Evolutionary conservation across 2,329 filamentous ascomycete species (phyloP), one percentile per base, ranked within the genome.

Genomic region (Diaporthe sp.): DNA sequence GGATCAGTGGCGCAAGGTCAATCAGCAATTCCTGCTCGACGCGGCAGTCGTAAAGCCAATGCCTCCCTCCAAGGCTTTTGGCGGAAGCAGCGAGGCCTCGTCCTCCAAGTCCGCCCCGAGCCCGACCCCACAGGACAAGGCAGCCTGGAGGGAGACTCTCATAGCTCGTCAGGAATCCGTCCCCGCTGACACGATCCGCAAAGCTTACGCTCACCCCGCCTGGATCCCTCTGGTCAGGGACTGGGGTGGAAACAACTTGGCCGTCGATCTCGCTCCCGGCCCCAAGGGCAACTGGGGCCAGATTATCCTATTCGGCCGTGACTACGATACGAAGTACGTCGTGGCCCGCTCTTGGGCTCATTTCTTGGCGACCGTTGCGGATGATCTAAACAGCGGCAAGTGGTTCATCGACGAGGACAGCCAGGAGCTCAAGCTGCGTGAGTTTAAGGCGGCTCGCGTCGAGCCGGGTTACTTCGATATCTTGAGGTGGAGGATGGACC

Each of bases 251-350:
- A 99, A 99, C 90, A 97, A 98, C 86, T 89, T 99, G 80, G 96
- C 96, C 25, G 91, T 98, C 61, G 97, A 99, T 83, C 88, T 99
- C 74, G 95, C 96, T 9, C 97, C 97, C 30, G 97, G 97, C 3
- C 95, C 96, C 13, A 90, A 91, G 61, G 97, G 97, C 52, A 94
- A 92, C 82, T 99, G 97, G 96, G 97, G 97, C 71, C 97, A 99
- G 83, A 92, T 99, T 78, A 98, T 99, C 80, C 89, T 99, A 76
- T 98, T 97, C 83, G 97, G 97, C 68, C 95, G 97, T 76, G 97
- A 99, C 85, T 99, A 98, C 84, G 97, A 99, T 82, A 98, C 95
- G 84, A 99, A 99, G 86, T 99, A 98, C 82, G 97, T 99, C 9
- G 90, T 99, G 73, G 94, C 97, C 40, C 92, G 94, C 76, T 98